Percentiles rank a stretch among this genome's conserved stretches.
These are phyloP conservation scores for Fusarium nygamai DNA, from an alignment of 2,329 filamentous ascomycete genomes.

Conservation along the genomic window DNA sequence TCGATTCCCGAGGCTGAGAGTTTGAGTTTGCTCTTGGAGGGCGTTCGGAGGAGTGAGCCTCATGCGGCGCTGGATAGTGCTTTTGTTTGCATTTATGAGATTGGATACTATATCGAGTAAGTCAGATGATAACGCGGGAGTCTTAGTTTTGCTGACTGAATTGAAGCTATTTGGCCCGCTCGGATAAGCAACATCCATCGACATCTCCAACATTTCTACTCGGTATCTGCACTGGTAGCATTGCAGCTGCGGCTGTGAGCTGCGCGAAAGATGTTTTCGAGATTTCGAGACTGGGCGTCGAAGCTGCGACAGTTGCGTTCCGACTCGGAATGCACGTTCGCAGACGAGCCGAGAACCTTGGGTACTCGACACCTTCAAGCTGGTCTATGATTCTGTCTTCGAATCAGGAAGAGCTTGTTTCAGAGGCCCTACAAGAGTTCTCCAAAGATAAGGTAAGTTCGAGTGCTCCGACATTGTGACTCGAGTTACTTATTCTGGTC, in stretches of 20 bases:
- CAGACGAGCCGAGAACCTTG: background rate
- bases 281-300: background rate
- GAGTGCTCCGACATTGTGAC: fast-evolving
- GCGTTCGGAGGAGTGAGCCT: background rate
- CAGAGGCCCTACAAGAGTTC: background rate
- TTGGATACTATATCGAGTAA: background rate
- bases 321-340: background rate
- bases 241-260: background rate
- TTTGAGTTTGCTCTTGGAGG: background rate
- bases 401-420: background rate
- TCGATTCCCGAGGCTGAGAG: background rate
- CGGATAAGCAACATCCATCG: background rate
- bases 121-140: fast-evolving
- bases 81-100: background rate
- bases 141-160: fast-evolving
- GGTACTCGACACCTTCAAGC: background rate
- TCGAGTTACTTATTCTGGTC: fast-evolving
- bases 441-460: background rate
- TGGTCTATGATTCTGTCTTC: background rate
- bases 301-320: background rate
- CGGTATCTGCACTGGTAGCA: background rate
- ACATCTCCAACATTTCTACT: background rate
- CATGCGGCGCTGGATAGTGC: background rate
- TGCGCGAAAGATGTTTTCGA: background rate
- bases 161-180: background rate